These are phyloP conservation scores for Penicillium tannophilum DNA, from an alignment of 495 filamentous ascomycete genomes.

Conservation along the genomic window DNA sequence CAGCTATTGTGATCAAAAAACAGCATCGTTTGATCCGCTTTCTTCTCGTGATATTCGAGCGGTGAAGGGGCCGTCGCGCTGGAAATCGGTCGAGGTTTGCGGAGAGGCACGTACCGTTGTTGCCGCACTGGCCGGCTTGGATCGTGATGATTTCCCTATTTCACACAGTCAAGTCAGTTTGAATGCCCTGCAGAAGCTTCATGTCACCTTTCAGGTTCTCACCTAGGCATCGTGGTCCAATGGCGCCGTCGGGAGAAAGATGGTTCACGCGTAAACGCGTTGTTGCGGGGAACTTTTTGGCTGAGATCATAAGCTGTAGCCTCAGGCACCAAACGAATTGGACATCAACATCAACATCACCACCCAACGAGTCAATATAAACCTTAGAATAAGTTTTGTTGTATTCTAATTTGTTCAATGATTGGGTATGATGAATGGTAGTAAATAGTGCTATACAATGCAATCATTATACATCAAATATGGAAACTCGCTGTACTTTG, in stretches of 20 bases:
- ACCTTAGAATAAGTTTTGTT: not conserved
- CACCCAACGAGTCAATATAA: not conserved
- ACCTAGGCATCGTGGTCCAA: conserved; percentile 48
- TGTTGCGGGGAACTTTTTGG: conserved; percentile 37
- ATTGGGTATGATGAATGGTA: not conserved
- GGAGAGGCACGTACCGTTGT: conserved; percentile 73
- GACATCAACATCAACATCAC: conserved; percentile 18
- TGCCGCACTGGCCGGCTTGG: conserved; percentile 98
- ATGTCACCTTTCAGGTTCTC: conserved; percentile 8
- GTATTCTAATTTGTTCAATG: not conserved
- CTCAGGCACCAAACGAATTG: conserved; percentile 33
- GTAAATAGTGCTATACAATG: not conserved
- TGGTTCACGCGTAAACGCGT: conserved; percentile 44
- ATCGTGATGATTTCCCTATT: conserved; percentile 97
- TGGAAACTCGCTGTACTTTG: not conserved
- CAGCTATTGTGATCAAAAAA: conserved; percentile 3
- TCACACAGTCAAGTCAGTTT: conserved; percentile 10
- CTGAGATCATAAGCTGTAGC: conserved; percentile 16
- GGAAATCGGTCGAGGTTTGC: conserved; percentile 10
- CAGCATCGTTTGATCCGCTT: not conserved
- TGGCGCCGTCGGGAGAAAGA: conserved; percentile 25
- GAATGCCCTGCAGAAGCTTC: not conserved
- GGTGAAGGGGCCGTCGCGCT: not conserved
- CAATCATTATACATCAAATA: not conserved
- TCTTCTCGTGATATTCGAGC: not conserved